phyloP scores from a whole-genome alignment of 257 asterid species.

The Nicotiana tomentosiformis region DNA sequence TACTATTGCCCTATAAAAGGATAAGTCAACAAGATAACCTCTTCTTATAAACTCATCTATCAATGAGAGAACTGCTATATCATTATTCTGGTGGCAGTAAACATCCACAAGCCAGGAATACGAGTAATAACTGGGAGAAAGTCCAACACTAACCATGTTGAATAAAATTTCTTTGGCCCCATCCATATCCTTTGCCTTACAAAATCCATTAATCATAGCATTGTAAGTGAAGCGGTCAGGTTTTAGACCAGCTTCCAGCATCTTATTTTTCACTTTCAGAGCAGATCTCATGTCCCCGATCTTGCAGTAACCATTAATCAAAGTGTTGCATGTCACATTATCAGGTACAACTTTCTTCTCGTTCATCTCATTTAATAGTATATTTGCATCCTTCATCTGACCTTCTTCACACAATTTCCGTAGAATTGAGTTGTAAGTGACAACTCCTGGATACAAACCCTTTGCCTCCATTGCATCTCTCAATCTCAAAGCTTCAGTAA shows the following conservation, averaged over 20 bases:
- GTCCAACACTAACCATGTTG: slow-evolving; percentile 57
- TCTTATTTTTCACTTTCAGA: slow-evolving; percentile 52
- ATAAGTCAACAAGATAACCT: slow-evolving; percentile 61
- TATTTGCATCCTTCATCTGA: slow-evolving; percentile 59
- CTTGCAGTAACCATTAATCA: slow-evolving; percentile 84
- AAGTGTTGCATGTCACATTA: slow-evolving; percentile 73
- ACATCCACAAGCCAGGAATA: slow-evolving; percentile 72
- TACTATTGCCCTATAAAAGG: slow-evolving; percentile 62
- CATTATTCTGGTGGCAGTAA: slow-evolving; percentile 44
- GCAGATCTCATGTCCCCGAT: slow-evolving; percentile 78
- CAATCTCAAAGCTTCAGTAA: slow-evolving; percentile 55
- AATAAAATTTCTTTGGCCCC: slow-evolving; percentile 53
- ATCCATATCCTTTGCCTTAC: slow-evolving; percentile 47
- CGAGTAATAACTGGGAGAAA: slow-evolving; percentile 48
- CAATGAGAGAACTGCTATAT: slow-evolving; percentile 44
- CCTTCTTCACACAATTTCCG: slow-evolving; percentile 81
- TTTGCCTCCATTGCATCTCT: slow-evolving; percentile 59
- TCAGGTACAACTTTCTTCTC: slow-evolving; percentile 65
- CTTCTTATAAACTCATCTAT: slow-evolving; percentile 48
- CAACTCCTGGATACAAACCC: slow-evolving; percentile 57
- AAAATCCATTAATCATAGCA: slow-evolving; percentile 77
- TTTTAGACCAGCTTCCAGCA: slow-evolving; percentile 68
- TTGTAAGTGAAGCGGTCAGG: slow-evolving; percentile 76
- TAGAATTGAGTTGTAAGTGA: slow-evolving; percentile 74
- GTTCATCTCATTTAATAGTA: slow-evolving; percentile 57